These are phyloP conservation scores for Zymoseptoria ardabiliae DNA, from an alignment of 2,329 filamentous ascomycete genomes.

Conservation along the genomic window DNA sequence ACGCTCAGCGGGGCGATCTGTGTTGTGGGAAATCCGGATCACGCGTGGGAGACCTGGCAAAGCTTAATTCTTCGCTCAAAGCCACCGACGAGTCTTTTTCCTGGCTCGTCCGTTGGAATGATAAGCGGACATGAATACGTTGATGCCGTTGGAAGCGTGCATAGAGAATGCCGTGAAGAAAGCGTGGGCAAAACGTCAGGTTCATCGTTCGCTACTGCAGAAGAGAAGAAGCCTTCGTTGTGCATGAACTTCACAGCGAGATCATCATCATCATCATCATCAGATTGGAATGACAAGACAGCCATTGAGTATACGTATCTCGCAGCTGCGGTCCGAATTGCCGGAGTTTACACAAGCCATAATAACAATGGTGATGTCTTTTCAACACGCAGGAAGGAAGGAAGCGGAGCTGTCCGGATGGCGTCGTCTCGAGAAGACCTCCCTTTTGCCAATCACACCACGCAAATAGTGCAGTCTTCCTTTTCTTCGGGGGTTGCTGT, in stretches of 20 bases:
- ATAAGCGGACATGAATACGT: constrained; percentile 2
- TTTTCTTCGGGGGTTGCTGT: not conserved
- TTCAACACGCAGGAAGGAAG: not conserved
- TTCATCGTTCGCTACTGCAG: not conserved
- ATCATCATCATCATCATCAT: too few species aligned
- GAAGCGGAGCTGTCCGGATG: not conserved
- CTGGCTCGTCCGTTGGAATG: not conserved
- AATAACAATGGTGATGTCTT: not conserved
- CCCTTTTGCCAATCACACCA: not conserved
- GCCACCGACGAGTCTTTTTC: not conserved
- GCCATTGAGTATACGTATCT: not conserved
- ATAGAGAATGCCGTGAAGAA: constrained; percentile 5
- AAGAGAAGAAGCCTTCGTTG: too few species aligned
- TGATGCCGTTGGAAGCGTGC: not conserved
- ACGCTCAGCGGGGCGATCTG: not conserved
- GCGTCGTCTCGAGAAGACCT: not conserved
- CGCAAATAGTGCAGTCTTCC: not conserved
- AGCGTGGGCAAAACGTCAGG: not conserved
- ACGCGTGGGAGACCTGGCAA: not conserved
- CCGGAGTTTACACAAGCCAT: not conserved
- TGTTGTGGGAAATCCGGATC: not conserved
- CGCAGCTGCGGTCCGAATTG: too few species aligned
- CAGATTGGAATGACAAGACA: not conserved
- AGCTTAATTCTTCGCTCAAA: not conserved
- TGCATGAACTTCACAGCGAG: not conserved